Evolutionary conservation across 306 rosid species (phyloP).

Genomic region (Prunus mume): DNA sequence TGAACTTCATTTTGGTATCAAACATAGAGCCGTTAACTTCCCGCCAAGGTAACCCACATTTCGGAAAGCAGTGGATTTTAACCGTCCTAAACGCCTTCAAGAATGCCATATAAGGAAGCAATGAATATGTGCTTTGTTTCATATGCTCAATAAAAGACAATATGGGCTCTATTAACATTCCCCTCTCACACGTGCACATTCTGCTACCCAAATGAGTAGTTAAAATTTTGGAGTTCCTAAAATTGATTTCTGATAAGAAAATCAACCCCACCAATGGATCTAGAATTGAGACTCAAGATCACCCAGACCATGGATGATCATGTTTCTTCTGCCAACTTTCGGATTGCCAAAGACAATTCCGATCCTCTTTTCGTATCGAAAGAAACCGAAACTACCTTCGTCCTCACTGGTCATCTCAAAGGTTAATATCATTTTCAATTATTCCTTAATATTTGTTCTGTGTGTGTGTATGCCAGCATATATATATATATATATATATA

Average conservation of each 20-base stretch:
- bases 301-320: slow-evolving; percentile 44
- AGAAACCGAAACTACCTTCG: slow-evolving; percentile 54
- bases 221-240: neutral
- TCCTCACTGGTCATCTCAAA: slow-evolving; percentile 69
- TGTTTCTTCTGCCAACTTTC: slow-evolving; percentile 40
- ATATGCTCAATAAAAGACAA: neutral
- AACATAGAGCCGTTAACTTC: slow-evolving; percentile 18
- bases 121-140: slow-evolving; percentile 61
- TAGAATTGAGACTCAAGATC: slow-evolving; percentile 69
- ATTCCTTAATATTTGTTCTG: neutral
- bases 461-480: neutral
- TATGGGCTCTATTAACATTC: neutral
- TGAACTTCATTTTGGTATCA: slow-evolving; percentile 8
- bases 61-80: slow-evolving; percentile 1
- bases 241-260: neutral
- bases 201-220: neutral
- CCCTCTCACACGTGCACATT: neutral
- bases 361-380: slow-evolving; percentile 46
- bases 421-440: slow-evolving; percentile 30
- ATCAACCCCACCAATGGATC: slow-evolving; percentile 44
- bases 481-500: too few species aligned
- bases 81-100: neutral
- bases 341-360: slow-evolving; percentile 41
- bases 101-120: slow-evolving; percentile 32
- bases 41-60: slow-evolving; percentile 19